A percentile compares a stretch with the other conserved stretches of the same genome.
These are phyloP conservation scores for Phytophthora sp. DNA, from an alignment of 352 stramenopile species.

Conservation along the genomic window DNA sequence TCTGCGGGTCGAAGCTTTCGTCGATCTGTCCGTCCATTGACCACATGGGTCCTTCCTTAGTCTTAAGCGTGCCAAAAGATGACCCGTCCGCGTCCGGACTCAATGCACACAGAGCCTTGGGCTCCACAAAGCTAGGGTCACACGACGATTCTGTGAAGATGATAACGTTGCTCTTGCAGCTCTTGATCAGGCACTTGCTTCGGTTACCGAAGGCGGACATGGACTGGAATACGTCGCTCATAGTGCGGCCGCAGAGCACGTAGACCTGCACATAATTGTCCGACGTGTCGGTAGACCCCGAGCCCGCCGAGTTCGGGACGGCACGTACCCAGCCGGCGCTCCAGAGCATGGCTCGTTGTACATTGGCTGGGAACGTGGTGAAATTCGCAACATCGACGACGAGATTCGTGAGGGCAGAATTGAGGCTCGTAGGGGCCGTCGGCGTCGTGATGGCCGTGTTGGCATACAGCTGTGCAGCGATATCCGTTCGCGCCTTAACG, in stretches of 20 bases:
- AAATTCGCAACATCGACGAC: constrained; percentile 24
- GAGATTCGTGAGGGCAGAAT: constrained; percentile 3
- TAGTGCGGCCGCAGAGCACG: constrained; percentile 47
- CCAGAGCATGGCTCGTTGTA: constrained; percentile 54
- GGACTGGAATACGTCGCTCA: constrained; percentile 46
- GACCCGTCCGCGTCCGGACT: background rate
- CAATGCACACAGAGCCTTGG: constrained; percentile 32
- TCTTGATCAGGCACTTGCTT: constrained; percentile 24
- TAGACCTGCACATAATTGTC: constrained; percentile 46
- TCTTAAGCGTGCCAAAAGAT: constrained; percentile 3
- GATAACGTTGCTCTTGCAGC: constrained; percentile 44
- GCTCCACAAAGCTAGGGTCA: constrained; percentile 14
- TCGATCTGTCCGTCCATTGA: constrained; percentile 43
- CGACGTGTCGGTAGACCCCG: background rate
- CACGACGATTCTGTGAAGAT: constrained; percentile 34
- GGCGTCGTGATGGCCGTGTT: constrained; percentile 29
- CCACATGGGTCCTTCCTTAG: constrained; percentile 33
- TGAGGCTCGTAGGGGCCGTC: constrained; percentile 13
- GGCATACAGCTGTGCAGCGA: constrained; percentile 20
- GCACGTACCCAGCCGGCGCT: constrained; percentile 40
- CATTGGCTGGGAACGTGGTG: constrained; percentile 4
- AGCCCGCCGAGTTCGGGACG: background rate
- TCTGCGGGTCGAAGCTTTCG: constrained; percentile 39
- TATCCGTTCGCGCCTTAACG: constrained; percentile 25
- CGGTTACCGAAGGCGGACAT: constrained; percentile 23